A percentile compares a stretch with the other conserved stretches of the same genome.
Evolutionary conservation across 352 stramenopile genomes (phyloP).

Genomic region (Pythium aquatile): DNA sequence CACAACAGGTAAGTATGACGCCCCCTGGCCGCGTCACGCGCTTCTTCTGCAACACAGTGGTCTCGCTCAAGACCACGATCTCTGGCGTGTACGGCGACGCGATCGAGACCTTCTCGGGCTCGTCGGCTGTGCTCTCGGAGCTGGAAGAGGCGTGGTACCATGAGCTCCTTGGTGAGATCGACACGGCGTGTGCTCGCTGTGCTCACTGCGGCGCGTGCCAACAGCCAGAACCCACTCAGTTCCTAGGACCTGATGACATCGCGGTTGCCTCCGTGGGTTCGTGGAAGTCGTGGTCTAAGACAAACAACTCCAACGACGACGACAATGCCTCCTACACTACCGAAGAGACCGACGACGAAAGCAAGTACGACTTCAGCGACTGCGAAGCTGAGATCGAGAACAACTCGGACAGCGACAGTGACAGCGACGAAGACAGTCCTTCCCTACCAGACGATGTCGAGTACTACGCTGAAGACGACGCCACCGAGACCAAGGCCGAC

Average conservation of each 20-base stretch:
- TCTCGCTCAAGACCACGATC: conserved; percentile 20
- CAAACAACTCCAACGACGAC: conserved; percentile 30
- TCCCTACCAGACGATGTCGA: conserved; percentile 11
- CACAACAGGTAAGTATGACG: conserved; percentile 27
- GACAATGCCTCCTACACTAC: conserved; percentile 41
- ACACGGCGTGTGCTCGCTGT: not conserved
- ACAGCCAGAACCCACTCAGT: not conserved
- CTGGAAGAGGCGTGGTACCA: conserved; percentile 26
- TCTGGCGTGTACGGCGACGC: conserved; percentile 9
- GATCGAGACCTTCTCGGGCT: conserved; percentile 9
- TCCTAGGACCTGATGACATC: conserved; percentile 16
- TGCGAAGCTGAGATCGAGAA: conserved; percentile 27
- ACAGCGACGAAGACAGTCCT: conserved; percentile 8
- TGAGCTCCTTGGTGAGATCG: conserved; percentile 12
- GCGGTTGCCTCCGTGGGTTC: conserved; percentile 13
- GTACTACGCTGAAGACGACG: conserved; percentile 27
- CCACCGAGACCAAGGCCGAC: conserved; percentile 38
- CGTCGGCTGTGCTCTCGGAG: conserved; percentile 21
- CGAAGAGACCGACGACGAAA: conserved; percentile 50
- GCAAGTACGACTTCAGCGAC: conserved; percentile 29
- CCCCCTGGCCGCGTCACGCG: not conserved
- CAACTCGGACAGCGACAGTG: conserved; percentile 29
- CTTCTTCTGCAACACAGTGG: not conserved
- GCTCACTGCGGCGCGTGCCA: not conserved
- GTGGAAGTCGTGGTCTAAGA: not conserved